These are phyloP conservation scores for Penicillium italicum DNA, from an alignment of 2,329 filamentous ascomycete species.

Conservation along the genomic window DNA sequence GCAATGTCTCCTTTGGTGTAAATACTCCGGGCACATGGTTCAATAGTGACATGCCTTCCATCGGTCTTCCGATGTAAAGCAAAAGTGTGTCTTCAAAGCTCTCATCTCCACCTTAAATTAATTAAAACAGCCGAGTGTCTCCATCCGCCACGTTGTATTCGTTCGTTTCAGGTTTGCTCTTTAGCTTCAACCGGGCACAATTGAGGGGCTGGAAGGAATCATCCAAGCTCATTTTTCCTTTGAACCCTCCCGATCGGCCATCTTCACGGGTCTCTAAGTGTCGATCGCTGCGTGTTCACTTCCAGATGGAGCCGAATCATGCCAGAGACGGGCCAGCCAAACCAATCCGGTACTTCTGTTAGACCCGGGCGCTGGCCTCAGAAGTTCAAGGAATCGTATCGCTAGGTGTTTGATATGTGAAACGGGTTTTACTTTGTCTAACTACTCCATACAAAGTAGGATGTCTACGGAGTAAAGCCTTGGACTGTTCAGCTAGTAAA, in stretches of 20 bases:
- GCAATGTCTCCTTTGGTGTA: background rate
- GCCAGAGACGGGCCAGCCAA: constrained; percentile 14
- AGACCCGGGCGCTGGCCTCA: background rate
- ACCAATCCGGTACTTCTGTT: constrained; percentile 14
- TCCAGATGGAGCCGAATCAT: constrained; percentile 6
- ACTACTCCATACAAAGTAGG: background rate
- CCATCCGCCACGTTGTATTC: background rate
- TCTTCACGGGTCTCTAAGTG: background rate
- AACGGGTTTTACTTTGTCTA: background rate
- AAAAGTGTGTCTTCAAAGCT: background rate
- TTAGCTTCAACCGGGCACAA: background rate
- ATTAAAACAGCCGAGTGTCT: background rate
- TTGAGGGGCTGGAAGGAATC: background rate
- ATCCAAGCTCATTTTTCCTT: background rate
- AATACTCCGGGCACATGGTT: constrained; percentile 8
- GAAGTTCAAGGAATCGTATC: background rate
- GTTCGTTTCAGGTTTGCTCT: constrained; percentile 13
- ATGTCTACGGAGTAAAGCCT: background rate
- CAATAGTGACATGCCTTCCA: background rate
- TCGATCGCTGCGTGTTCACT: constrained; percentile 13
- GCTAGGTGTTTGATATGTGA: background rate
- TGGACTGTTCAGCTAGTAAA: background rate
- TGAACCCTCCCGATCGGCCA: background rate
- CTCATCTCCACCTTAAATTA: background rate
- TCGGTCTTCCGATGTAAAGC: background rate